Evolutionary conservation across 176 grass and related monocot genomes (phyloP).

Genomic region (Bonia amplexicaulis): DNA sequence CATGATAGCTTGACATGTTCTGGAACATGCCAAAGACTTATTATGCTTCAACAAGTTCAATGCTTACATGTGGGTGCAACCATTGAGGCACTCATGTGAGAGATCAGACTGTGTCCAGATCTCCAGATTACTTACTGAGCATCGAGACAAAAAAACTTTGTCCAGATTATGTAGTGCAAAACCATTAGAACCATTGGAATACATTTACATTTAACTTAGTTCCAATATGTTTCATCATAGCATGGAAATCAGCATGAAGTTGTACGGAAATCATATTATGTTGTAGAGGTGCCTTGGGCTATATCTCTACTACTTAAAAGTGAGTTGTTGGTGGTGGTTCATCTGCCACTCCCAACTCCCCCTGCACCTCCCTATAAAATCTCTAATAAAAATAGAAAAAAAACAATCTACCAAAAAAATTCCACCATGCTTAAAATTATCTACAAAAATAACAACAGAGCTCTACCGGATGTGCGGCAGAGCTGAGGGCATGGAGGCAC

Average conservation of each 20-base stretch:
- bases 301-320: background rate
- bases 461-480: no score
- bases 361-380: no score
- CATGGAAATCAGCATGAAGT: background rate
- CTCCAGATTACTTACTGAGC: background rate
- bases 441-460: no score
- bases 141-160: background rate
- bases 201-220: background rate
- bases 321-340: no score
- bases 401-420: no score
- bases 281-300: background rate
- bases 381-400: no score
- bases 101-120: constrained; percentile 1
- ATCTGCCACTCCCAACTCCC: no score
- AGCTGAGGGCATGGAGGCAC: no score
- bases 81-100: background rate
- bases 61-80: constrained; percentile 14
- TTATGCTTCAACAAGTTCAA: background rate
- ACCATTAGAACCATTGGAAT: background rate
- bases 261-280: background rate
- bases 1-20: constrained; percentile 21
- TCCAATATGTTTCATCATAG: background rate
- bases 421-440: no score
- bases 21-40: background rate
- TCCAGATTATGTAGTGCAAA: constrained; percentile 1